These are phyloP conservation scores for Botrytis cinerea DNA, from an alignment of 2,329 filamentous ascomycete genomes.

Conservation along the genomic window DNA sequence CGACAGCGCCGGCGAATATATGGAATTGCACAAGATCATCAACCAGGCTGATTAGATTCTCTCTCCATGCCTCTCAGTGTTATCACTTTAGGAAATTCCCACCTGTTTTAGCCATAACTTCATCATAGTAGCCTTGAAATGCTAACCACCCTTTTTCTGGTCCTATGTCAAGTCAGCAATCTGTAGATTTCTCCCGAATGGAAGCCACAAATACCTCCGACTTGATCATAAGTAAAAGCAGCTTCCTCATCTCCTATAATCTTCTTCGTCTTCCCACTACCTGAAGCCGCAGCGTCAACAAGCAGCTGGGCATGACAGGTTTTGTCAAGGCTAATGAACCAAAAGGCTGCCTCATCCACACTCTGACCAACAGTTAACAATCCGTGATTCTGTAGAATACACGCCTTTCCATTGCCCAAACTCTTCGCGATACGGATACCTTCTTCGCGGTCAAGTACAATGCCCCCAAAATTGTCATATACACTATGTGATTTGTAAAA, in stretches of 20 bases:
- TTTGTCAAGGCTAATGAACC: slow-evolving; percentile 54
- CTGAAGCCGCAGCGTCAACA: slow-evolving; percentile 61
- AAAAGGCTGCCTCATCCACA: slow-evolving; percentile 54
- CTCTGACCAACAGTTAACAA: slow-evolving; percentile 49
- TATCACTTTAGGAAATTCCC: slow-evolving; percentile 49
- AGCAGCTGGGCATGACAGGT: slow-evolving; percentile 52
- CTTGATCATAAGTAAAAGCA: slow-evolving; percentile 62
- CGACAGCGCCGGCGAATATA: background rate
- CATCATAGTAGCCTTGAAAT: slow-evolving; percentile 57
- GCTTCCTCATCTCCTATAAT: slow-evolving; percentile 68
- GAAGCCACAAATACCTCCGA: slow-evolving; percentile 50
- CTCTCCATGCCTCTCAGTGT: background rate
- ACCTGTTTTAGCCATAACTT: slow-evolving; percentile 52
- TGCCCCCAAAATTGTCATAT: slow-evolving; percentile 50
- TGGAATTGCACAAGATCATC: background rate
- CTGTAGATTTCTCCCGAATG: background rate
- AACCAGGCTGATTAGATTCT: background rate
- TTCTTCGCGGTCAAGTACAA: slow-evolving; percentile 55
- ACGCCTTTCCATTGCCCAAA: slow-evolving; percentile 52
- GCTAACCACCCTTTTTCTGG: slow-evolving; percentile 55
- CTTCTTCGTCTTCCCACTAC: slow-evolving; percentile 59
- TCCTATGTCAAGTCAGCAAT: background rate
- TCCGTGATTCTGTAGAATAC: slow-evolving; percentile 55
- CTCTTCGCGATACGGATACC: slow-evolving; percentile 50
- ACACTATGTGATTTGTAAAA: slow-evolving; percentile 49